Conservation (phyloP, 208 protist species). For the Eutreptiella sp. region DNA sequence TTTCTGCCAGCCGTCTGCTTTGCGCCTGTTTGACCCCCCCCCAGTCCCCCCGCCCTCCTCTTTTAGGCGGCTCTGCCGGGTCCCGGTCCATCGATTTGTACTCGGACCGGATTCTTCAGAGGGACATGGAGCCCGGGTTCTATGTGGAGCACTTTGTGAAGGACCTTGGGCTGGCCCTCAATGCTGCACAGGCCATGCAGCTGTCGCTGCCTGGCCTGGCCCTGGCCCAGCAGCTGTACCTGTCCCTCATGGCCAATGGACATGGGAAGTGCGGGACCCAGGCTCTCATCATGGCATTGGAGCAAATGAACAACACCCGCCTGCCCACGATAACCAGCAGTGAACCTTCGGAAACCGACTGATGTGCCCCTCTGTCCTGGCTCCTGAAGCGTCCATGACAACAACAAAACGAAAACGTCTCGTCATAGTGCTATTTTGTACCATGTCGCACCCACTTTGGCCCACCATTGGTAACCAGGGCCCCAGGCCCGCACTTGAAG, state of each 20-base stretch:
- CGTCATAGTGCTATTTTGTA: too few relatives aligned
- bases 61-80: constrained; percentile 79
- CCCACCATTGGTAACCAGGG: too few relatives aligned
- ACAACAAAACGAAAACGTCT: too few relatives aligned
- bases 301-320: constrained; percentile 72
- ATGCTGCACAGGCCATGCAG: constrained; percentile 72
- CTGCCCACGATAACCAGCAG: neutral
- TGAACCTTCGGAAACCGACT: too few relatives aligned
- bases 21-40: neutral
- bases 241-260: constrained; percentile 72
- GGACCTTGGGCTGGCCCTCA: constrained; percentile 81
- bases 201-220: constrained; percentile 75
- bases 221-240: constrained; percentile 80
- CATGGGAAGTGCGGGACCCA: constrained; percentile 83
- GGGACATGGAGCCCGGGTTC: constrained; percentile 88
- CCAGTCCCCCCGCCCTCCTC: too few relatives aligned
- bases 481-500: too few relatives aligned
- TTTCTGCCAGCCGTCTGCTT: neutral
- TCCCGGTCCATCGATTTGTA: constrained; percentile 85
- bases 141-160: constrained; percentile 88
- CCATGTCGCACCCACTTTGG: too few relatives aligned
- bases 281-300: constrained; percentile 80
- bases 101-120: constrained; percentile 74
- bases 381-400: too few relatives aligned
- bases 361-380: too few relatives aligned